phyloP scores from a whole-genome alignment of 2,329 filamentous ascomycete genomes.

The Fusarium liriodendri region DNA sequence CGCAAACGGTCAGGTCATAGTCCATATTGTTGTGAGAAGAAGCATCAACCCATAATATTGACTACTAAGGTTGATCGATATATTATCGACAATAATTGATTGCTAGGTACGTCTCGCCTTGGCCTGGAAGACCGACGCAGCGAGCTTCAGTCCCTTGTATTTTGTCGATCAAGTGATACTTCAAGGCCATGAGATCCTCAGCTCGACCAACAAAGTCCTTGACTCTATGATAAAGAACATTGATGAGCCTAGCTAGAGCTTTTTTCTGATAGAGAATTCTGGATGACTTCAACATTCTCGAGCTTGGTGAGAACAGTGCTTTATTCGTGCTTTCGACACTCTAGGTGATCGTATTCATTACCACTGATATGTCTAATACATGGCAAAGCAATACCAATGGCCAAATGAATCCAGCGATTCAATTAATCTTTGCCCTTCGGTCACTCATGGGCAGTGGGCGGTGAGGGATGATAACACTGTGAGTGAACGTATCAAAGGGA shows the following conservation, averaged over 20 bases:
- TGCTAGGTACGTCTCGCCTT: background rate
- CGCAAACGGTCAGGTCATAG: background rate
- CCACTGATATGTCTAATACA: background rate
- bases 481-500: background rate
- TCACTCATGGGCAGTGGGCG: background rate
- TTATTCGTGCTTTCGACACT: background rate
- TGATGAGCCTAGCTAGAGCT: background rate
- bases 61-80: background rate
- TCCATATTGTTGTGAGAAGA: background rate
- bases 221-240: background rate
- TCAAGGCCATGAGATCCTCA: background rate
- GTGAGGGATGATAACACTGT: background rate
- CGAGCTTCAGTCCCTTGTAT: background rate
- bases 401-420: background rate
- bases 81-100: background rate
- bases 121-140: background rate
- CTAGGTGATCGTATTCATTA: background rate
- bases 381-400: background rate
- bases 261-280: background rate
- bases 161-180: background rate
- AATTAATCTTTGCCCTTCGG: background rate
- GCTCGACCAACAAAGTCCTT: background rate
- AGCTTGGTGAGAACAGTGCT: background rate
- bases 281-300: background rate
- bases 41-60: background rate